phyloP scores from a whole-genome alignment of 257 asterid genomes.

The Solanum lignicaule region DNA sequence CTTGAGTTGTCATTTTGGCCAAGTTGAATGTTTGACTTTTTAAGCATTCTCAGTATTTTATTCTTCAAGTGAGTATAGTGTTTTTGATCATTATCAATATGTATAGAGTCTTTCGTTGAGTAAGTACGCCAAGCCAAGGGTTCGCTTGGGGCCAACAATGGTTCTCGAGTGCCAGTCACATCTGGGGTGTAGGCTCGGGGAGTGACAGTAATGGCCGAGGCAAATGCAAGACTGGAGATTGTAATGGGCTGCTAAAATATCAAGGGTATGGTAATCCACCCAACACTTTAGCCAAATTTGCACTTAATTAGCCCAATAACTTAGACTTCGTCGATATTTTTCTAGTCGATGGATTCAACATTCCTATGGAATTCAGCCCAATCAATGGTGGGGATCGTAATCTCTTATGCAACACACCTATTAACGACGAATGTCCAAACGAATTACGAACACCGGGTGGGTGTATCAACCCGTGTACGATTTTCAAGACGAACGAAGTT shows the following conservation, averaged over 20 bases:
- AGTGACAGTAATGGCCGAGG: constrained; percentile 2
- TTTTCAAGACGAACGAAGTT: constrained; percentile 3
- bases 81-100: too few species aligned
- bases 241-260: constrained; percentile 3
- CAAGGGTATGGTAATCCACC: constrained; percentile 13
- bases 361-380: constrained; percentile 14
- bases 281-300: constrained; percentile 12
- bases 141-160: too few species aligned
- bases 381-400: background rate
- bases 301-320: constrained; percentile 12
- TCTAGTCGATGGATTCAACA: constrained; percentile 16
- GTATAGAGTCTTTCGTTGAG: too few species aligned
- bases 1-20: too few species aligned
- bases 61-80: too few species aligned
- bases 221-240: constrained; percentile 15
- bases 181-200: too few species aligned
- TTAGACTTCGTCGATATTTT: constrained; percentile 14
- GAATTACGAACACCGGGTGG: constrained; percentile 26
- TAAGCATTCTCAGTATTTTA: too few species aligned
- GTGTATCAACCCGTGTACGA: constrained; percentile 32
- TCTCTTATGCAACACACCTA: constrained; percentile 24
- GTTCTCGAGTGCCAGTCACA: too few species aligned
- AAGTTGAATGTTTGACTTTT: too few species aligned
- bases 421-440: constrained; percentile 26
- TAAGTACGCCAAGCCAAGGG: too few species aligned